Evolutionary conservation across 495 filamentous ascomycete species (phyloP).

Genomic region (Penicillium cosmopolitanum): DNA sequence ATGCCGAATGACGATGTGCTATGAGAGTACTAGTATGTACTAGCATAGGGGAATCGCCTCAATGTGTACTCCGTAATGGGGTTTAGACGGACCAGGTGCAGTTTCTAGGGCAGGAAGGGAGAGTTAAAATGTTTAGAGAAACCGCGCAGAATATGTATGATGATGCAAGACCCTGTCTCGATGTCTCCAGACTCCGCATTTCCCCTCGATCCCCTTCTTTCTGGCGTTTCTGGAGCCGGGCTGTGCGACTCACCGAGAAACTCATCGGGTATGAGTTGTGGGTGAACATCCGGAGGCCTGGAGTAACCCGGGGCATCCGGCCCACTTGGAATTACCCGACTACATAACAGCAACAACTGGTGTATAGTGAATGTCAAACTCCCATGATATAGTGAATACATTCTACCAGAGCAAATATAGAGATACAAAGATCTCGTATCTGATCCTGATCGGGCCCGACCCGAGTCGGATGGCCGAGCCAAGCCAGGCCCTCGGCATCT

Average conservation of each 20-base stretch:
- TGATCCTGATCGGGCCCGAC: neutral
- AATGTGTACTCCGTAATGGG: neutral
- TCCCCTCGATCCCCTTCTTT: slow-evolving; percentile 13
- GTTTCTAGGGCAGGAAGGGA: neutral
- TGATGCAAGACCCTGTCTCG: slow-evolving; percentile 8
- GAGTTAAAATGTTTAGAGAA: neutral
- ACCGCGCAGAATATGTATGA: neutral
- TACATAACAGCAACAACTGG: neutral
- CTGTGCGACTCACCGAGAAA: slow-evolving; percentile 25
- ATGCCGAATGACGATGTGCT: neutral
- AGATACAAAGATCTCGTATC: neutral
- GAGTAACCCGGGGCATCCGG: slow-evolving; percentile 24
- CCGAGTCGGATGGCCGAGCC: slow-evolving; percentile 4
- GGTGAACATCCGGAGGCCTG: slow-evolving; percentile 25
- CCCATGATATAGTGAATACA: too few relatives aligned
- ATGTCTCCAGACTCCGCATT: slow-evolving; percentile 28
- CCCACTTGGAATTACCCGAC: slow-evolving; percentile 13
- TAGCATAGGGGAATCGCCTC: neutral
- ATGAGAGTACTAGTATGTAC: neutral
- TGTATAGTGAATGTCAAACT: too few relatives aligned
- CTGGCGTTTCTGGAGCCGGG: slow-evolving; percentile 12
- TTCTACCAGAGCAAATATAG: too few relatives aligned
- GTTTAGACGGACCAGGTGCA: neutral
- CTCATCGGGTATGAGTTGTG: slow-evolving; percentile 23
- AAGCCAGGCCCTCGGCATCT: neutral